These are phyloP conservation scores for Anthoceros angustus DNA, from an alignment of 225 moss, liverwort and hornwort species.

Conservation along the genomic window DNA sequence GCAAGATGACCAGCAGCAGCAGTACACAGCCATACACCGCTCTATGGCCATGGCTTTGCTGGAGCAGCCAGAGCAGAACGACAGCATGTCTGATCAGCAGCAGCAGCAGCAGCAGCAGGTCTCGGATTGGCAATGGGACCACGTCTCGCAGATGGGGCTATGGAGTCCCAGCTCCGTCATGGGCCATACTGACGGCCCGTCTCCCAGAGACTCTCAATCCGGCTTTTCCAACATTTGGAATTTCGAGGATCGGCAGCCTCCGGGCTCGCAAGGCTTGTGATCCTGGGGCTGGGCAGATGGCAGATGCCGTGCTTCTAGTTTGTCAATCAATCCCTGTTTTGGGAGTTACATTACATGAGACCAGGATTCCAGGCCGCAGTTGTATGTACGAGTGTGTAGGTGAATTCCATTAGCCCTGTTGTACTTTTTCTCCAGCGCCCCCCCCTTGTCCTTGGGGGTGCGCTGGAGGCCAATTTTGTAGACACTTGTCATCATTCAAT, in stretches of 20 bases:
- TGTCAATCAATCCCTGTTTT: neutral
- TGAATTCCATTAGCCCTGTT: no score
- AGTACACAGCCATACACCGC: neutral
- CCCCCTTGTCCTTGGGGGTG: no score
- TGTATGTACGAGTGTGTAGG: slow-evolving; percentile 1
- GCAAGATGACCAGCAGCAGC: neutral
- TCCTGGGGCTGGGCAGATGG: neutral
- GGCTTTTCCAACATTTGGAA: neutral
- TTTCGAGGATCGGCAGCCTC: slow-evolving; percentile 3
- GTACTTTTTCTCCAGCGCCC: no score
- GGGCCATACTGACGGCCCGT: slow-evolving; percentile 1
- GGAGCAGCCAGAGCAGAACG: neutral
- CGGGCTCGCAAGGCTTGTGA: slow-evolving; percentile 1
- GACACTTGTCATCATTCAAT: no score
- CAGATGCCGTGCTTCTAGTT: neutral
- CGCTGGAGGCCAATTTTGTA: no score
- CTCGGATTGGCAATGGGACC: neutral
- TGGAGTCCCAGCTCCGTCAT: slow-evolving; percentile 2
- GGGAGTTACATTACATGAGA: neutral
- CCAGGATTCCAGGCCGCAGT: neutral
- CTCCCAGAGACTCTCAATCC: neutral
- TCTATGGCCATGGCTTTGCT: neutral
- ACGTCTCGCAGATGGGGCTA: neutral
- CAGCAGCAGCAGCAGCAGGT: slow-evolving; percentile 4
- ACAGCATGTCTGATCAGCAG: neutral